Evolutionary conservation across 495 filamentous ascomycete species (phyloP), one percentile per base, ranked within the genome.

Genomic region (Podospora fimiseda): DNA sequence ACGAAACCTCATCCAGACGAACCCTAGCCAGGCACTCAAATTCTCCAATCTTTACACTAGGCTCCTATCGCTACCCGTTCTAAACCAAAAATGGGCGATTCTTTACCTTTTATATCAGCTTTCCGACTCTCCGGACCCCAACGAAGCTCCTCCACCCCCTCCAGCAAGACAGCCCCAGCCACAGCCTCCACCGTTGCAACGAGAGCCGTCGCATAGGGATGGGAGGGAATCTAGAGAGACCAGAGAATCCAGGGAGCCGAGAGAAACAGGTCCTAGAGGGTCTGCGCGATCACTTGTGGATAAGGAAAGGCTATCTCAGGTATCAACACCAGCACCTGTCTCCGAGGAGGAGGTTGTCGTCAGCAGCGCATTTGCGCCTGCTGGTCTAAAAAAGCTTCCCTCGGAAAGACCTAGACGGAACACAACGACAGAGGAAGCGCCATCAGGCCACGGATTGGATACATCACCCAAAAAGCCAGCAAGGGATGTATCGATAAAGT

Each of bases 21-120:
- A 84, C 44, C 87, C 92, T 1, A 90, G 87, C 56, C 88, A 91
- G 64, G 89, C 89, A n/a, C 72, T 92, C 21, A 78, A 83, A 20
- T 96, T 96, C 69, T 85, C 87, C 14, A 89, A 93, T 63, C 77
- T 97, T 43, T 95, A 92, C 71, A 87, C 88, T 36, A 79, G 87
- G 37, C 80, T 99, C 20, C 74, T 96, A 16, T 86, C 90, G 21
- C 85, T 94, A 58, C 91, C 92, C 3, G 91, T 97, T 2, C 75
- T 99, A 24, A 85, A 84, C 59, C 86, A 95, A 67, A 99, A 97
- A 80, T 96, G 92, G 90, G 90, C 87, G 2, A 95, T 96, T 57
- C 75, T 99, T 5, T 90, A 92, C 63, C 79, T 99, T 40, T 81
- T 99, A 18, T 86, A 90, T 61, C 85, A 87, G 58, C 76, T 98